Evolutionary conservation across 441 rosid species (phyloP), one percentile per base, ranked within the genome.

Genomic region (Gossypium trilobum): DNA sequence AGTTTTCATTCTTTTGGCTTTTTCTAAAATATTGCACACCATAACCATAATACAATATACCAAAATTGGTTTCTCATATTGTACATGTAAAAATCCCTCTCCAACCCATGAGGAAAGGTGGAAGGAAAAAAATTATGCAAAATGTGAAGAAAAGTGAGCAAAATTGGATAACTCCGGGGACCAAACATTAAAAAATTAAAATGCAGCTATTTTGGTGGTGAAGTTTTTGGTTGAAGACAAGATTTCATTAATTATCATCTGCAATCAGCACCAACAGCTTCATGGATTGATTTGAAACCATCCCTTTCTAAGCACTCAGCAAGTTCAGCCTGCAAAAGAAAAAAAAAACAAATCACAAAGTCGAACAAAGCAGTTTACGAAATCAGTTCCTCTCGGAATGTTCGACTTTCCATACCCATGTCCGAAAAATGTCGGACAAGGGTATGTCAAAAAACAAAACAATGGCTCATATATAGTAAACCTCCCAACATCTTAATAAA

Each of bases 201-300:
- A 25, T n/a, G 14, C 11, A 46, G 23, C 16, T 51, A 14, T 16
- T 50, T 22, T 22, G n/a, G 6, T 22, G 22, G 29, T 23, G 33
- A 16, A 17, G 22, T 8, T 48, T n/a, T 55, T 69, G 57, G 62
- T 48, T 29, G 29, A 42, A 44, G 48, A 11, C 48, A 54, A 20
- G 17, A 31, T 31, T 31, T 31, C 36, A 31, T 31, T 3, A 31
- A 4, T 9, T 57, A 63, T 29, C 54, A 89, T 81, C 95, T 83
- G 83, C 82, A 88, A 78, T 92, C 97, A 2, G 96, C 94, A 76
- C 99, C 97, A 17, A 95, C 91, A 57, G 95, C 99, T 80, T 95
- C 99, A 5, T 78, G 70, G 46, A 85, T 78, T 11, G 93, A 86
- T 83, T 92, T 92, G 84, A 95, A 95, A 44, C 97, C 97, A 62